Base-by-base conservation (phyloP, 116 monocot genomes). In the Posidonia oceanica region DNA sequence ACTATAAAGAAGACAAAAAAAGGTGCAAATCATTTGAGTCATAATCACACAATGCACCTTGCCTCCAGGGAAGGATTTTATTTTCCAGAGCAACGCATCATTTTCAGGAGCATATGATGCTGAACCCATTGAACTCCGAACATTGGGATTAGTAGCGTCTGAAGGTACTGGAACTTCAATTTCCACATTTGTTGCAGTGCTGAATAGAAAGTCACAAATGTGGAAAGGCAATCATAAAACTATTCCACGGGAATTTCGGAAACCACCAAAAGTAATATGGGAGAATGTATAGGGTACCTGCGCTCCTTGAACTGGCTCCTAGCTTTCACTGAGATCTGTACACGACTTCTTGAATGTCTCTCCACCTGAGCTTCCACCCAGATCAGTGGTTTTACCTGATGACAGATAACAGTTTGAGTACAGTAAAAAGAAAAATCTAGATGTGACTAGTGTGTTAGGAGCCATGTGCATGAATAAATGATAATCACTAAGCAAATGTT, bases 301-400 rank as follows among this genome's bases (percentile, higher is more conserved):
- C 97, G 80, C 76, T 98, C 97, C 74, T 98, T 98, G 71, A 92
- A 98, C 66, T 98, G 97, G 81, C 97, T 98, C 74, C 90, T 83
- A 59, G 97, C 92, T 71, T 98, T 98, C 3, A 98, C 86, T 79
- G 77, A 82, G 40, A 98, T 52, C 74, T 98, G 93, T 55, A 98
- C 82, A 53, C 97, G 92, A 61, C 97, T 98, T 85, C 93, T 94
- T 64, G 97, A 92, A 64, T 98, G 97, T 74, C 75, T 89, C 69
- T 98, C 93, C 68, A 98, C 84, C 80, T 98, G 97, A 79, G 86
- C 97, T 82, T 98, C 97, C 16, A 98, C 97, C 97, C 97, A 98
- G 64, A 98, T 87, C 42, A 90, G 71, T 59, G 97, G 97, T 67
- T 98, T 98, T 44, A 93, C 93, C 97, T 98, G 69, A 21, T 66